phyloP scores from a whole-genome alignment of 768 basidiomycete species.

The Scleroderma bovista region DNA sequence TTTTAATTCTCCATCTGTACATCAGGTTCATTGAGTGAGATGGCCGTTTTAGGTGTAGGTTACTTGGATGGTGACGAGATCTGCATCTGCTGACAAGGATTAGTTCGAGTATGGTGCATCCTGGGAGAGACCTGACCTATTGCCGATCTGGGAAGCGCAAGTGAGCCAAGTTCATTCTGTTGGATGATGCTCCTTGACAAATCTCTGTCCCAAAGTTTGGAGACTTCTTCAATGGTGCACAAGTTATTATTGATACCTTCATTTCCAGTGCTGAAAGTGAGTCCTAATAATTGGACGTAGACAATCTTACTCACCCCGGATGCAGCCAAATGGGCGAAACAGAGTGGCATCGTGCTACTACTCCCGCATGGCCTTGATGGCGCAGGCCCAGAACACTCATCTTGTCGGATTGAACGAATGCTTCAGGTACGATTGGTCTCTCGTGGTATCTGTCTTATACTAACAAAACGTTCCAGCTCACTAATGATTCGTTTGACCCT shows the following conservation, averaged over 20 bases:
- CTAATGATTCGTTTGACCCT: conserved; percentile 57
- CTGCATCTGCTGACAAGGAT: conserved; percentile 1
- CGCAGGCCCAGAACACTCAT: conserved; percentile 92
- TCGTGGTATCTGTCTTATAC: neutral
- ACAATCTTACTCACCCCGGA: neutral
- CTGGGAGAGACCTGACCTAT: conserved; percentile 77
- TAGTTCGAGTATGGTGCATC: conserved; percentile 89
- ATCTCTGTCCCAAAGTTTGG: too few relatives aligned
- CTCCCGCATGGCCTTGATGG: conserved; percentile 90
- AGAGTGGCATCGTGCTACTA: conserved; percentile 81
- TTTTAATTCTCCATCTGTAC: neutral
- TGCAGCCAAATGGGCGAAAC: conserved; percentile 87
- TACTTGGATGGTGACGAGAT: neutral
- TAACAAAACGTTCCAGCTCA: conserved; percentile 44
- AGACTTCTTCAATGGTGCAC: conserved; percentile 88
- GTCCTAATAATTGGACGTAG: conserved; percentile 19
- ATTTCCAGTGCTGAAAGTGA: conserved; percentile 78
- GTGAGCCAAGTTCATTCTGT: too few relatives aligned
- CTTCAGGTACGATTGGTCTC: conserved; percentile 55
- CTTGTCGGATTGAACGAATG: conserved; percentile 82
- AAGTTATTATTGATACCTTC: conserved; percentile 88
- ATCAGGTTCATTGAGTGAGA: conserved; percentile 79
- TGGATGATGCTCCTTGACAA: too few relatives aligned
- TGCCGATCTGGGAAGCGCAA: conserved; percentile 93
- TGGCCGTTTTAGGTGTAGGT: conserved; percentile 81